These are phyloP conservation scores for Oryza rufipogon DNA, from an alignment of 176 grass and related monocot species.

Conservation along the genomic window DNA sequence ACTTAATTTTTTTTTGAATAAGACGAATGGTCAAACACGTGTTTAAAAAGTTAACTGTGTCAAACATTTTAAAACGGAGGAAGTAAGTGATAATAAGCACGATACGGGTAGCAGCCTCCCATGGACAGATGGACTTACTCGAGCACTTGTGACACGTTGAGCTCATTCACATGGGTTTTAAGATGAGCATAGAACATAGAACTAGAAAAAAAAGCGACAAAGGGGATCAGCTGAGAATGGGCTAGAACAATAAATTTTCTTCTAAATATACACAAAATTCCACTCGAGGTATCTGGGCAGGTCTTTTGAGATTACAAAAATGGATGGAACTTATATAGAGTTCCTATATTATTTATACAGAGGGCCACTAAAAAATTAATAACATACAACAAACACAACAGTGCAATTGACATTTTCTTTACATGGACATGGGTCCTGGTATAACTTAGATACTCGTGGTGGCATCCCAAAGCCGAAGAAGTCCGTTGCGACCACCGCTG, in stretches of 20 bases:
- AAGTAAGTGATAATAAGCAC: no score
- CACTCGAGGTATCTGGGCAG: not conserved
- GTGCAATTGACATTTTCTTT: constrained; percentile 42
- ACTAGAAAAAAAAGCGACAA: no score
- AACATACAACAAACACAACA: constrained; percentile 47
- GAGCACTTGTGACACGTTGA: no score
- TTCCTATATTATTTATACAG: constrained; percentile 38
- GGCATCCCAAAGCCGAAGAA: constrained; percentile 94
- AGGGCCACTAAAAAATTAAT: not conserved
- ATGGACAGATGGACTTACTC: no score
- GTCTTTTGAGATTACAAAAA: constrained; percentile 21
- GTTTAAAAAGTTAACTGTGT: no score
- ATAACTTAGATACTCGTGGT: constrained; percentile 88
- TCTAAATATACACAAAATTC: constrained; percentile 46
- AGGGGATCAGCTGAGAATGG: no score
- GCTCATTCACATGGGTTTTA: no score
- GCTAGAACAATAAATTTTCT: not conserved
- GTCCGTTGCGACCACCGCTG: constrained; percentile 89
- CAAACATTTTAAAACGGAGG: no score
- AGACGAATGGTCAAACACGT: no score
- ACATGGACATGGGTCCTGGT: constrained; percentile 43
- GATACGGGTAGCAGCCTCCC: no score
- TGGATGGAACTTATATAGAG: constrained; percentile 41
- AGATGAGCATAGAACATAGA: no score
- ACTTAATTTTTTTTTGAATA: no score